Evolutionary conservation across 2,329 filamentous ascomycete species (phyloP).

Genomic region (Cyclaneusma minus): DNA sequence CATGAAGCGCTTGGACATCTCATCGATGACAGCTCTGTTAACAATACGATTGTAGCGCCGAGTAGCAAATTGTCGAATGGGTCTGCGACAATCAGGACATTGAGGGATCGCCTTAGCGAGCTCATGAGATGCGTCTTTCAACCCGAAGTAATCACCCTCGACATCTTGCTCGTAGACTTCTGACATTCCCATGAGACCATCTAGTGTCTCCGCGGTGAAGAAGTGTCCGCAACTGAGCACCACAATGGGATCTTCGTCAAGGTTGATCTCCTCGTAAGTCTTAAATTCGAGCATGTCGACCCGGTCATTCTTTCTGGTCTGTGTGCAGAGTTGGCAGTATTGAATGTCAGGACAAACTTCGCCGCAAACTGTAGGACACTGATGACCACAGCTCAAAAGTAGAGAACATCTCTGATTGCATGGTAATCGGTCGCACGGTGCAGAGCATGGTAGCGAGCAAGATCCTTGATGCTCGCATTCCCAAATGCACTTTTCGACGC

Average conservation of each 20-base stretch:
- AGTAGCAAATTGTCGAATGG: slow-evolving; percentile 18
- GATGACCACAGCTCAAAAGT: slow-evolving; percentile 38
- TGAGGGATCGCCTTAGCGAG: slow-evolving; percentile 14
- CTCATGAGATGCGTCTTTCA: slow-evolving; percentile 14
- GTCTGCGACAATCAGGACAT: slow-evolving; percentile 19
- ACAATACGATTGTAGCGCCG: slow-evolving; percentile 22
- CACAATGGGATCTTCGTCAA: slow-evolving; percentile 44
- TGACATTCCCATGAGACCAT: slow-evolving; percentile 39
- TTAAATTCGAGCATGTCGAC: slow-evolving; percentile 42
- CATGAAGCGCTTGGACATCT: slow-evolving; percentile 22
- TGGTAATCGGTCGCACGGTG: slow-evolving; percentile 49
- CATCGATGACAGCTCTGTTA: slow-evolving; percentile 21
- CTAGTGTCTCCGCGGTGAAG: slow-evolving; percentile 41
- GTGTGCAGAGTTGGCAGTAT: slow-evolving; percentile 41
- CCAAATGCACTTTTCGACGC: slow-evolving; percentile 18
- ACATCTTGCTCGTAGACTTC: slow-evolving; percentile 17
- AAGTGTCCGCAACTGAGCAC: slow-evolving; percentile 49
- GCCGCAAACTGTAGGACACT: slow-evolving; percentile 48
- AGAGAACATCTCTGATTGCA: slow-evolving; percentile 41
- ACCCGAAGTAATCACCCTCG: slow-evolving; percentile 11
- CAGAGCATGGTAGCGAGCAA: slow-evolving; percentile 35
- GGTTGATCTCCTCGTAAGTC: slow-evolving; percentile 38
- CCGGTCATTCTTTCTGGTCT: slow-evolving; percentile 22
- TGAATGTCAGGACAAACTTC: slow-evolving; percentile 35
- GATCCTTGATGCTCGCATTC: slow-evolving; percentile 19